These are phyloP conservation scores for Kluyveromyces dobzhanskii DNA, from an alignment of 805 yeast species.

Conservation along the genomic window DNA sequence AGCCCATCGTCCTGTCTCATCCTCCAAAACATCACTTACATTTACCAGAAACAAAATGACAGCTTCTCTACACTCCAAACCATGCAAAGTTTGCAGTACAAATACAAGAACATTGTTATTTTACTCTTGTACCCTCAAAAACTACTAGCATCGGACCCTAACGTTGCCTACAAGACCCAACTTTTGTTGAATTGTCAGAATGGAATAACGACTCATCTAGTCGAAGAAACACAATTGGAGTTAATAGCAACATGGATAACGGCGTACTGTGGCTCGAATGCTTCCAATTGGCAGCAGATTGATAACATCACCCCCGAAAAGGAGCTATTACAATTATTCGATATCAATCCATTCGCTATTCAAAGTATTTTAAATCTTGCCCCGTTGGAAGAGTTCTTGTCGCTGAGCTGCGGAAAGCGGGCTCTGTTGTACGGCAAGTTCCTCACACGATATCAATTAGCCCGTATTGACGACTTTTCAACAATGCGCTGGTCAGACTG, in stretches of 20 bases:
- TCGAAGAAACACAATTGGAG: background rate
- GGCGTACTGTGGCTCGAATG: background rate
- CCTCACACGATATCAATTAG: background rate
- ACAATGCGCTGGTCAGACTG: background rate
- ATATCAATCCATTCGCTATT: slow-evolving; percentile 1
- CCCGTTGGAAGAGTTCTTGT: background rate
- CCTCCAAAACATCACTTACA: background rate
- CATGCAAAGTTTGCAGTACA: background rate
- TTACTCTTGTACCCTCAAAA: background rate
- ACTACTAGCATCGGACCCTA: background rate
- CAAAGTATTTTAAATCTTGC: background rate
- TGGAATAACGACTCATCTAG: background rate
- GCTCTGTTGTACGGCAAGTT: background rate
- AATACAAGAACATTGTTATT: background rate
- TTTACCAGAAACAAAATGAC: background rate
- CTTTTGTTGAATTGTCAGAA: background rate
- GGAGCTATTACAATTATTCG: background rate
- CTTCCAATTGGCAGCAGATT: background rate
- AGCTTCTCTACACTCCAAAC: background rate
- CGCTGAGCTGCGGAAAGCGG: background rate
- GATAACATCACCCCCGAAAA: background rate
- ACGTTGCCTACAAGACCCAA: background rate
- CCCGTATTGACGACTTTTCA: background rate
- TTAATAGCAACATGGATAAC: background rate
- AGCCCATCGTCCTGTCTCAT: background rate